Base-by-base conservation (phyloP, 1,284 basidiomycete species). In the Tremellales sp. region DNA sequence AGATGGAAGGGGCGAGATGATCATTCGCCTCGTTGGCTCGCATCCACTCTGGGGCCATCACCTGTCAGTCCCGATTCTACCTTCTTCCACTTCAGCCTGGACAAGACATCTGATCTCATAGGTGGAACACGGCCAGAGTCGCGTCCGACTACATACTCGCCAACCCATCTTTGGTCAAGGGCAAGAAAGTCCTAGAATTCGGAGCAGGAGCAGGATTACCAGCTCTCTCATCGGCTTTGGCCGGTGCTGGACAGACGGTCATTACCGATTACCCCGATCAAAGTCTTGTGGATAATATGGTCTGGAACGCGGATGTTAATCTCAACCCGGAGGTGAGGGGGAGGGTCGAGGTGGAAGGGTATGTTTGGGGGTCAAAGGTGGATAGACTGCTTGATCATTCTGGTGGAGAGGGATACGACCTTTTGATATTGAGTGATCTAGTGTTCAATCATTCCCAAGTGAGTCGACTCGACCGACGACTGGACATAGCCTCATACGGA, bases 41-140 rank as follows among this genome's bases (percentile, higher is more conserved):
- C 90, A 96, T 68, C 87, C 91, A 2, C 76, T 96, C 4, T 97
- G 92, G 92, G 91, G 85, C 1, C 89, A 96, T 70, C 79, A 92
- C 62, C 72, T 94, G 84, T 92, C 70, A 68, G 84, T 15, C 15
- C 8, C 23, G 27, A 33, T 10, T 25, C 17, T 22, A 39, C 40
- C 11, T 17, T 7, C n/a, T 43, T 31, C 24, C 41, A 41, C 11
- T 19, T 33, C n/a, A n/a, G n/a, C n/a, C n/a, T n/a, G n/a, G n/a
- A n/a, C n/a, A n/a, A n/a, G n/a, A n/a, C n/a, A n/a, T n/a, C n/a
- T n/a, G 21, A 4, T 17, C 41, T 3, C n/a, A n/a, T 49, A 90
- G 89, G 52, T 92, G 89, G 88, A 92, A 93, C 63, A 87, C 89
- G 1, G 83, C 88, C 1, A 77, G 83, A 13, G 80, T 83, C 0